Conservation (phyloP, 2,329 filamentous ascomycete species). For the Thermomyces lanuginosus region DNA sequence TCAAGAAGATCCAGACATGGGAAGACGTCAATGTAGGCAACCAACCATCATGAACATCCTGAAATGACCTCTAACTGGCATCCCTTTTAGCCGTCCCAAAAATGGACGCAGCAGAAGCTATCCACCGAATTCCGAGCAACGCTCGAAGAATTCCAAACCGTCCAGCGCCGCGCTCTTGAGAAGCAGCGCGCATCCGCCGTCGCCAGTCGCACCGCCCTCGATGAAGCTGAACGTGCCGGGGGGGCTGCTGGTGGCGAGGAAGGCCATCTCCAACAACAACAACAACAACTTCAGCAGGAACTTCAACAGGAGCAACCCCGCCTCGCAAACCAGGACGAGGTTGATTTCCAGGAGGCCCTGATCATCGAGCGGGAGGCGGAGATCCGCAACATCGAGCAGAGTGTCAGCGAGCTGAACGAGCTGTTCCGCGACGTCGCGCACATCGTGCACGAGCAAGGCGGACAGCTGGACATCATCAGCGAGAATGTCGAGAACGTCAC, state of each 20-base stretch:
- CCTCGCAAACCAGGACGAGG: constrained; percentile 78
- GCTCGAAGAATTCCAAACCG: constrained; percentile 74
- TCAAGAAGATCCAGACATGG: constrained; percentile 84
- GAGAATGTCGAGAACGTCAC: constrained; percentile 75
- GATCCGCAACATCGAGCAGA: constrained; percentile 94
- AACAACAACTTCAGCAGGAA: constrained; percentile 42
- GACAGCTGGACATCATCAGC: constrained; percentile 69
- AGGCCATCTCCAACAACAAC: constrained; percentile 6
- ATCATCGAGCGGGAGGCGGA: constrained; percentile 94
- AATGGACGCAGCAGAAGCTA: constrained; percentile 89
- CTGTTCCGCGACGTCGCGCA: constrained; percentile 96
- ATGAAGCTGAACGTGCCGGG: constrained; percentile 34
- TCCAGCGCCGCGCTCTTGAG: constrained; percentile 81
- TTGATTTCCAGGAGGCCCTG: constrained; percentile 90
- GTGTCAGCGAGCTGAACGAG: constrained; percentile 87
- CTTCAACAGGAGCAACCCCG: constrained; percentile 63
- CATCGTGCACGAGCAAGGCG: constrained; percentile 88
- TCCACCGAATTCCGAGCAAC: constrained; percentile 83
- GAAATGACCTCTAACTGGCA: too few relatives aligned
- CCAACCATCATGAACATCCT: too few relatives aligned
- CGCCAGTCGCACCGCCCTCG: constrained; percentile 65
- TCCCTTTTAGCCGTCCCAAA: constrained; percentile 63
- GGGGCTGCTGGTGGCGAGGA: constrained; percentile 26
- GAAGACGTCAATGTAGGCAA: constrained; percentile 58
- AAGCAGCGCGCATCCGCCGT: constrained; percentile 78